Percentiles rank a stretch among this genome's conserved stretches.
Evolutionary conservation across 2,329 filamentous ascomycete species (phyloP).

Genomic region (Colletotrichum sidae): DNA sequence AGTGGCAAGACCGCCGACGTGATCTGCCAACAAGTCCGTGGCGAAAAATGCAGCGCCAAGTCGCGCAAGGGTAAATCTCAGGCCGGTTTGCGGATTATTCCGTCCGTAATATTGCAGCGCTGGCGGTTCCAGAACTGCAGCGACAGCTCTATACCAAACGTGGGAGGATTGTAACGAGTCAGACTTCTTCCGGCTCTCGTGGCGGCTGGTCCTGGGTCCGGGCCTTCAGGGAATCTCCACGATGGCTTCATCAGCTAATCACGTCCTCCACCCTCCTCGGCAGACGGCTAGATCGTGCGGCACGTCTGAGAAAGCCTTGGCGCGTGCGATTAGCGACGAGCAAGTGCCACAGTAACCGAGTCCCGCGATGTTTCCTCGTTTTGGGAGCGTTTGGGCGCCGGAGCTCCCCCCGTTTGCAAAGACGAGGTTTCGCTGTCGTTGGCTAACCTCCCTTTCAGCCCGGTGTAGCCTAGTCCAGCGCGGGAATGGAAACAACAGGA

Average conservation of each 20-base stretch:
- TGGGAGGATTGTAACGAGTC: slow-evolving; percentile 18
- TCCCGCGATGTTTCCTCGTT: slow-evolving; percentile 34
- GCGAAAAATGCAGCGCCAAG: slow-evolving; percentile 23
- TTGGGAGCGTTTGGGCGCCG: slow-evolving; percentile 29
- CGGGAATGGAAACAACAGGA: slow-evolving; percentile 17
- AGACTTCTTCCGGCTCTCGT: slow-evolving; percentile 5
- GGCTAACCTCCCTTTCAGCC: slow-evolving; percentile 13
- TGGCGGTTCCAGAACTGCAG: slow-evolving; percentile 9
- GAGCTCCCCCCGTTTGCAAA: not conserved
- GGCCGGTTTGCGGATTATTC: slow-evolving; percentile 13
- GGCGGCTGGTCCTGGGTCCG: not conserved
- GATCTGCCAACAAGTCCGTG: not conserved
- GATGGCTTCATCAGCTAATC: not conserved
- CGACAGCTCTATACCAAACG: slow-evolving; percentile 17
- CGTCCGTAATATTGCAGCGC: slow-evolving; percentile 13
- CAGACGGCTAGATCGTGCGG: slow-evolving; percentile 19
- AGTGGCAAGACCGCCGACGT: slow-evolving; percentile 5
- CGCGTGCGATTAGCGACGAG: slow-evolving; percentile 31
- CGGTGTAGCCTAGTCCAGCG: slow-evolving; percentile 1
- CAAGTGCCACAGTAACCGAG: slow-evolving; percentile 8
- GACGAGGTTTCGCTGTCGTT: too few species aligned
- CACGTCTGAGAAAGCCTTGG: slow-evolving; percentile 33
- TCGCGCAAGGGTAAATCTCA: not conserved
- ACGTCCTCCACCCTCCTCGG: slow-evolving; percentile 1
- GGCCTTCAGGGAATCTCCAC: not conserved